These are phyloP conservation scores for Apostasia ramifera DNA, from an alignment of 106 monocot genomes.

Conservation along the genomic window DNA sequence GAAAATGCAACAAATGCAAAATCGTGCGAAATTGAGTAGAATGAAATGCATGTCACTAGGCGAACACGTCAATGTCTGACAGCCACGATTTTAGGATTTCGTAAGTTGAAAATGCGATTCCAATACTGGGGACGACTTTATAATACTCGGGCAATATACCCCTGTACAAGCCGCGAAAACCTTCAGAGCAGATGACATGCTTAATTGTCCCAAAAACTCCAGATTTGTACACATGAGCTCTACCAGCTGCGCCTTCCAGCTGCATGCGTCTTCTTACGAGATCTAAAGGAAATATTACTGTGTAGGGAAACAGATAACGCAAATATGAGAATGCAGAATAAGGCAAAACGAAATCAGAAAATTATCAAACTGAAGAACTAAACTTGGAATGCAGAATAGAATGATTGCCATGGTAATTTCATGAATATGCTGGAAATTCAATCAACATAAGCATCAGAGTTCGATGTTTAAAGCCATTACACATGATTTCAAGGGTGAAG, in stretches of 20 bases:
- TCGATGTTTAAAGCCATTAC: no score
- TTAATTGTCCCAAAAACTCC: constrained; percentile 53
- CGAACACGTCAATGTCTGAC: background rate
- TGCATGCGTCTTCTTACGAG: constrained; percentile 78
- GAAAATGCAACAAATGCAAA: no score
- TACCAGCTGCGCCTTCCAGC: constrained; percentile 69
- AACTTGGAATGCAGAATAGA: no score
- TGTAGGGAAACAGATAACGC: no score
- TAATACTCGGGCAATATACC: constrained; percentile 80
- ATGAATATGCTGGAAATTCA: no score
- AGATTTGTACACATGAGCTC: constrained; percentile 54
- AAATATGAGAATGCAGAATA: no score
- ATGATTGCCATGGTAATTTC: no score
- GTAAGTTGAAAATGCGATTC: constrained; percentile 85
- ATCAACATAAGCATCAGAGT: no score
- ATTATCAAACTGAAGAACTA: no score
- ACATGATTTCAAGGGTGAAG: no score
- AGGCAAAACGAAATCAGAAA: no score
- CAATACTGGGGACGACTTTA: constrained; percentile 74
- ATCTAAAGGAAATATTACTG: constrained; percentile 85
- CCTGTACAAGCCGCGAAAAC: constrained; percentile 68
- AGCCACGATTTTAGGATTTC: constrained; percentile 44
- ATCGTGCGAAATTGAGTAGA: background rate
- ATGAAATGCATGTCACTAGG: background rate
- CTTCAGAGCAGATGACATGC: constrained; percentile 59